Conservation (phyloP, 257 asterid species). For the Solanum pennellii region DNA sequence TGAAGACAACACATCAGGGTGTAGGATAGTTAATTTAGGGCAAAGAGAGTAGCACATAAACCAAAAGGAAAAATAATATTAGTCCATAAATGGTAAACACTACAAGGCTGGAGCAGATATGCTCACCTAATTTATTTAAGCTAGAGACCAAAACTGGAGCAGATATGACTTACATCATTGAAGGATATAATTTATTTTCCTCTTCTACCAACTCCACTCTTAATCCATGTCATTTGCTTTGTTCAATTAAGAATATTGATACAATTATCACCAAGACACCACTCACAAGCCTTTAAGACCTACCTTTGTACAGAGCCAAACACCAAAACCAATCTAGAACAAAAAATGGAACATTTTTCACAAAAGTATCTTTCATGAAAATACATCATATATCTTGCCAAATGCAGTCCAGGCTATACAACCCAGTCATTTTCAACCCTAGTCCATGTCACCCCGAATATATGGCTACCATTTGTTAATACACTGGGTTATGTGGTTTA, state of each 20-base stretch:
- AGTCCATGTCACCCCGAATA: neutral
- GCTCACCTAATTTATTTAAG: neutral
- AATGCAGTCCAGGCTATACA: neutral
- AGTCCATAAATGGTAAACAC: neutral
- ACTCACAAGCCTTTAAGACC: neutral
- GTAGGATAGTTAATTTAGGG: neutral
- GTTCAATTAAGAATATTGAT: neutral
- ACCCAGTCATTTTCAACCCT: neutral
- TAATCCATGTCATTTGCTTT: neutral
- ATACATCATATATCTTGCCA: neutral
- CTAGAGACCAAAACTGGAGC: neutral
- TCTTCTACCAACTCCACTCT: neutral
- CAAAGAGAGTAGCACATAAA: neutral
- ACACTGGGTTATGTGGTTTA: neutral
- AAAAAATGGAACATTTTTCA: neutral
- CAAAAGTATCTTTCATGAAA: neutral
- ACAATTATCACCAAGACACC: neutral
- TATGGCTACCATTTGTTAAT: neutral
- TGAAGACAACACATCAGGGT: neutral
- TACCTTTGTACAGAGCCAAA: neutral
- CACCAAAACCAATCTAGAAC: neutral
- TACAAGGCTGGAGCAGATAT: neutral
- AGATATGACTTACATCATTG: neutral
- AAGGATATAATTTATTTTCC: neutral
- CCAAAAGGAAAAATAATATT: neutral